These are phyloP conservation scores for Solanum appendiculatum DNA, from an alignment of 257 asterid genomes.

Conservation along the genomic window DNA sequence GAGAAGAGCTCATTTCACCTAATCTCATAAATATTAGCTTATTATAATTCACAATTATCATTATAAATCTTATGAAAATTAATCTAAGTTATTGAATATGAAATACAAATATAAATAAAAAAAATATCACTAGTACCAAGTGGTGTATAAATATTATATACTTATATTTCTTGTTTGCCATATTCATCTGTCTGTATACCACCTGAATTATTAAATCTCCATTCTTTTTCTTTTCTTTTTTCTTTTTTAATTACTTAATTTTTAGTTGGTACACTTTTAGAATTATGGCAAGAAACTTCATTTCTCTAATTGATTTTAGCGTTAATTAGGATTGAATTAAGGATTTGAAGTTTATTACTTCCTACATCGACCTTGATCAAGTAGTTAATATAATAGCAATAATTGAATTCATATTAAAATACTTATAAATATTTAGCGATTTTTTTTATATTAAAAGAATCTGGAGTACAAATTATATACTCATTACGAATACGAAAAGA, in stretches of 20 bases:
- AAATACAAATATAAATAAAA: not conserved
- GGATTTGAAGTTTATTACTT: not conserved
- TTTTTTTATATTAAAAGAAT: too few relatives aligned
- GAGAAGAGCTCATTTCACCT: not conserved
- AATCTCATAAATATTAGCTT: not conserved
- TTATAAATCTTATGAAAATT: not conserved
- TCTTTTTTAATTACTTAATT: not conserved
- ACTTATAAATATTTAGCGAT: too few relatives aligned
- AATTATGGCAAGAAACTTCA: not conserved
- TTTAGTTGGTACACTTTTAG: not conserved
- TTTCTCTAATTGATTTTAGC: not conserved
- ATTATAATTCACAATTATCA: not conserved
- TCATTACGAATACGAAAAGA: not conserved
- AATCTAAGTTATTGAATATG: not conserved
- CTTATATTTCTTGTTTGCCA: not conserved
- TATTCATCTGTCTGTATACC: not conserved
- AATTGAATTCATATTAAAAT: not conserved
- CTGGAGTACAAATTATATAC: not conserved
- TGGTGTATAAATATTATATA: not conserved
- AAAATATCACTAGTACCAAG: not conserved
- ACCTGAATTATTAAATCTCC: not conserved
- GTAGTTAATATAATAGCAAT: not conserved
- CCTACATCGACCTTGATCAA: not conserved
- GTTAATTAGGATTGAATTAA: not conserved
- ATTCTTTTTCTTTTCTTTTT: not conserved